Evolutionary conservation across 2,329 filamentous ascomycete species (phyloP), one percentile per base, ranked within the genome.

Genomic region (Claviceps monticola): DNA sequence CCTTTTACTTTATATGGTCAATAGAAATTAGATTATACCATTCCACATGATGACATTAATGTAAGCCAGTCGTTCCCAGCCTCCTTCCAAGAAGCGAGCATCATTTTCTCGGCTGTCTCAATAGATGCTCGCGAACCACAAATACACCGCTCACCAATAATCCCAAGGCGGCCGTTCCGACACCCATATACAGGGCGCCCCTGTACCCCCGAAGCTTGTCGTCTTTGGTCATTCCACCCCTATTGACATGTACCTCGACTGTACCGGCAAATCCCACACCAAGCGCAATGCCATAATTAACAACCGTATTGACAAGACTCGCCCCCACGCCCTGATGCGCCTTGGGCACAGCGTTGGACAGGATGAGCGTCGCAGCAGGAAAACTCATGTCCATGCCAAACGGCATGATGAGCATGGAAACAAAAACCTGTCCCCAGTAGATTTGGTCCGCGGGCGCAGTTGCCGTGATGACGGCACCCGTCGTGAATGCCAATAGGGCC

Each of bases 341-440:
- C 51, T 66, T 68, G 13, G 67, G 61, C 0, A 75, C 69, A 1
- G 67, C 67, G 56, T 83, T 75, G 34, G 74, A 78, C 8, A 86
- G 67, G 34, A 84, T 72, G 13, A 84, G 60, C 0, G 74, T 82
- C 0, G 77, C 79, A 0, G 80, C 76, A 0, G 82, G 82, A 57
- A 83, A 83, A 2, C 72, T 78, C 72, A 84, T 83, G 60, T 86
- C 80, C 75, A 84, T 81, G 2, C 80, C 79, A 58, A 75, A 81
- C 0, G 78, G 74, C 64, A 78, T 79, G 46, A 85, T 59, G 3
- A 84, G 23, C 4, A 78, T 68, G 3, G 71, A 71, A 9, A 82
- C 71, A 59, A 86, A 86, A 0, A 74, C 70, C 55, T 83, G 76
- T 17, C 68, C 70, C 83, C 83, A 86, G 65, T 85, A 86, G 0